Evolutionary conservation across 2,329 filamentous ascomycete genomes (phyloP).

Genomic region (Botrytis hyacinthi): DNA sequence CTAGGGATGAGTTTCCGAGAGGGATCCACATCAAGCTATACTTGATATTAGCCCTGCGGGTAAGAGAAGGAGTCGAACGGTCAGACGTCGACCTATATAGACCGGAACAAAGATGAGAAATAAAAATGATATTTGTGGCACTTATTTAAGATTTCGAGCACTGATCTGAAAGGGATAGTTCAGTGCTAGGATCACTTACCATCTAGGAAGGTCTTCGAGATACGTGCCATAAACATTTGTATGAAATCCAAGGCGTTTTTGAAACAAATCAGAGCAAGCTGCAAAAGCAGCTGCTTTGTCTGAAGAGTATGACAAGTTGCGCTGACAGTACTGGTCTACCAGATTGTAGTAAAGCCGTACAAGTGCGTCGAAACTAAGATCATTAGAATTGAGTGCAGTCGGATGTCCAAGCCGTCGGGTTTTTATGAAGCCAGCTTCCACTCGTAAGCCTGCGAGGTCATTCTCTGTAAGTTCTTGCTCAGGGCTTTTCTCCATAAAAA

Average conservation of each 20-base stretch:
- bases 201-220: background rate
- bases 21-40: background rate
- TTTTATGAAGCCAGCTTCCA: background rate
- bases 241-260: background rate
- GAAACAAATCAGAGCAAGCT: background rate
- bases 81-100: background rate
- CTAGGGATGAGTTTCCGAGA: background rate
- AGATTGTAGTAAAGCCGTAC: background rate
- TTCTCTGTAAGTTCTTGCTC: background rate
- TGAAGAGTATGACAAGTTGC: background rate
- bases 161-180: accelerated
- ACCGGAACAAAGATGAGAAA: background rate
- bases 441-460: background rate
- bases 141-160: background rate
- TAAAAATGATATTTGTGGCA: background rate
- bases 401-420: background rate
- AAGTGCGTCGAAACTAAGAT: background rate
- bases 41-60: background rate
- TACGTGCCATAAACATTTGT: background rate
- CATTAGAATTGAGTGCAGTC: background rate
- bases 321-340: background rate
- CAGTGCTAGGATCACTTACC: background rate
- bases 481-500: background rate
- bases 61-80: accelerated
- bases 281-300: background rate